Evolutionary conservation across 2,329 filamentous ascomycete genomes (phyloP).

Genomic region (Aspergillus proliferans): DNA sequence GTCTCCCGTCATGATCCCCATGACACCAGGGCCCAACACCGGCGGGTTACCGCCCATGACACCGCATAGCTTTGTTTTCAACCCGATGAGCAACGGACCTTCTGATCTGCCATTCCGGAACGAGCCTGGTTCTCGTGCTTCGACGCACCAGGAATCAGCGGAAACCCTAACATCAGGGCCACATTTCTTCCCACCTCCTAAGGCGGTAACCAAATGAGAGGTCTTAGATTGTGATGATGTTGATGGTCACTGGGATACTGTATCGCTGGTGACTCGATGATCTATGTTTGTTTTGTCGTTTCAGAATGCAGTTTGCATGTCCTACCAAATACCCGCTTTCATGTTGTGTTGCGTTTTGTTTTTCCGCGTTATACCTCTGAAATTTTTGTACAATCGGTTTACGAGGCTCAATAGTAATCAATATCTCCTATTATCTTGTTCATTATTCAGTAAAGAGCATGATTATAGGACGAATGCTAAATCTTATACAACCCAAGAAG

Average conservation of each 20-base stretch:
- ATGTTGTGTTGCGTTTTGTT: constrained; percentile 1
- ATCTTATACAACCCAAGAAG: background rate
- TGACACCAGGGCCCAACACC: constrained; percentile 23
- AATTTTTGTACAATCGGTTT: no score
- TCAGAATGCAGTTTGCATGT: no score
- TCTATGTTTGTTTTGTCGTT: no score
- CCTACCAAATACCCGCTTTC: no score
- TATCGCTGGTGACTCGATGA: no score
- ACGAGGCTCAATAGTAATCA: background rate
- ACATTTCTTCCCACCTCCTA: constrained; percentile 28
- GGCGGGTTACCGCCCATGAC: constrained; percentile 33
- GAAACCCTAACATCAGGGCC: constrained; percentile 12
- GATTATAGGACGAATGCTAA: background rate
- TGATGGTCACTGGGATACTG: no score
- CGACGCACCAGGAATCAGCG: constrained; percentile 15
- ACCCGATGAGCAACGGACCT: constrained; percentile 30
- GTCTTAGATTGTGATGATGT: background rate
- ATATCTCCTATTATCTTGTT: background rate
- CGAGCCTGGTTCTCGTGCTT: constrained; percentile 15
- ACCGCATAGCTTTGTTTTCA: constrained; percentile 39
- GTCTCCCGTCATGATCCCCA: constrained; percentile 29
- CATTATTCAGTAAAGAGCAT: background rate
- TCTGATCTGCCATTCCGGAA: constrained; percentile 37
- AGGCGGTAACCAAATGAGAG: constrained; percentile 23
- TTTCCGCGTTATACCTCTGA: constrained; percentile 11